These are phyloP conservation scores for Globisporangium barbulae DNA, from an alignment of 352 stramenopile species.

Conservation along the genomic window DNA sequence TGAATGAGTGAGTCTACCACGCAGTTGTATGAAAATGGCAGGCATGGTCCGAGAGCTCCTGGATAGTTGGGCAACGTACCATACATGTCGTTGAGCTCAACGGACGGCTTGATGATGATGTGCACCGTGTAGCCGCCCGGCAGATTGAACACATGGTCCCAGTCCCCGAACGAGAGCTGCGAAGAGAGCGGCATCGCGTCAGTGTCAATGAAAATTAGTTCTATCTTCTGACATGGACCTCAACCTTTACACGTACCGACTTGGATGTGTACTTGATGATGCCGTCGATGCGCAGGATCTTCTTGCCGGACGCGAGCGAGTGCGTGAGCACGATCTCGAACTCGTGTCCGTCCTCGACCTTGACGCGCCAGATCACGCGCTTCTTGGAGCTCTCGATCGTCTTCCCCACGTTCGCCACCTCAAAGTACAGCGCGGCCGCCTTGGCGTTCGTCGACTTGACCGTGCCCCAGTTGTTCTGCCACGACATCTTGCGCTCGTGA, in stretches of 20 bases:
- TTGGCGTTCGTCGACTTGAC: conserved; percentile 74
- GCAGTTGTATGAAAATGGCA: no score
- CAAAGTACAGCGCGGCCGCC: conserved; percentile 68
- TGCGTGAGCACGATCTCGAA: conserved; percentile 85
- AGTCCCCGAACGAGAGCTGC: conserved; percentile 76
- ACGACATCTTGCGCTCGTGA: conserved; percentile 37
- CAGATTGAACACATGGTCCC: conserved; percentile 85
- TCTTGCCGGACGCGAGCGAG: conserved; percentile 78
- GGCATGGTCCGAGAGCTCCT: not conserved
- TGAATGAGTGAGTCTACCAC: not conserved
- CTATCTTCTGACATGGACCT: no score
- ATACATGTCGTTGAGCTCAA: conserved; percentile 88
- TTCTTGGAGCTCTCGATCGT: conserved; percentile 86
- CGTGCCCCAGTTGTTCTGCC: conserved; percentile 62
- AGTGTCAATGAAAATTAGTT: no score
- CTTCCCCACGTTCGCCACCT: conserved; percentile 81
- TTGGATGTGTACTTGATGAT: conserved; percentile 80
- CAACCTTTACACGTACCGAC: conserved; percentile 30
- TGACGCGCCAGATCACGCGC: conserved; percentile 77
- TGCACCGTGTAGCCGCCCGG: conserved; percentile 75
- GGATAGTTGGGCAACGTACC: conserved; percentile 32
- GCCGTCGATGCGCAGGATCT: conserved; percentile 71
- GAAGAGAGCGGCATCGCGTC: not conserved
- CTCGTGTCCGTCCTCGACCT: conserved; percentile 75
- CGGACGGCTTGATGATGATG: conserved; percentile 83